A percentile compares a stretch with the other conserved stretches of the same genome.
phyloP scores from a whole-genome alignment of 805 yeast genomes.

The Ogataea thermomethanolica region DNA sequence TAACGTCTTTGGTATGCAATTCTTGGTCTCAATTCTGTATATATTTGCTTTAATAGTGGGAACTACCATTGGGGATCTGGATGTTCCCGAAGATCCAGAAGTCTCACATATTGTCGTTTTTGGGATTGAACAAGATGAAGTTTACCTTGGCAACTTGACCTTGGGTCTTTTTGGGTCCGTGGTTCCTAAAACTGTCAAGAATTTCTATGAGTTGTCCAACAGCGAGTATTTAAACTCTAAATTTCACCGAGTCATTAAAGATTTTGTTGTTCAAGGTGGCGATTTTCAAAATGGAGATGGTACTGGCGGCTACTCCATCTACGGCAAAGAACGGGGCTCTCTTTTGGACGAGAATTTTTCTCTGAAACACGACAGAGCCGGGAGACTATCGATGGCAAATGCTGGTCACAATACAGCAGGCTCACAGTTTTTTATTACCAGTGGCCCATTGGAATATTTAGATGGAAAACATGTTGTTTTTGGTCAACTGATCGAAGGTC shows the following conservation, averaged over 20 bases:
- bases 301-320: conserved; percentile 76
- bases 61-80: too few relatives aligned
- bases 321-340: conserved; percentile 49
- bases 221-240: conserved; percentile 51
- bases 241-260: conserved; percentile 71
- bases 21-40: background rate
- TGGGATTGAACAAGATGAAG: conserved; percentile 34
- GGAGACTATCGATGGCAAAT: conserved; percentile 50
- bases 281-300: conserved; percentile 67
- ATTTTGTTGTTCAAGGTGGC: conserved; percentile 86
- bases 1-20: background rate
- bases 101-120: conserved; percentile 46
- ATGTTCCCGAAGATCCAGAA: conserved; percentile 39
- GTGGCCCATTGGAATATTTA: conserved; percentile 47
- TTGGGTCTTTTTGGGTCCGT: conserved; percentile 64
- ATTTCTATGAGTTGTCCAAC: conserved; percentile 50
- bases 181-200: conserved; percentile 60
- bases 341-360: conserved; percentile 72
- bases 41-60: background rate
- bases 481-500: conserved; percentile 71
- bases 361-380: conserved; percentile 44
- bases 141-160: conserved; percentile 41
- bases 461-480: conserved; percentile 71
- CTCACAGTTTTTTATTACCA: conserved; percentile 68
- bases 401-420: conserved; percentile 56